Conservation (phyloP, 106 monocot species). For the Amphibolis antarctica region DNA sequence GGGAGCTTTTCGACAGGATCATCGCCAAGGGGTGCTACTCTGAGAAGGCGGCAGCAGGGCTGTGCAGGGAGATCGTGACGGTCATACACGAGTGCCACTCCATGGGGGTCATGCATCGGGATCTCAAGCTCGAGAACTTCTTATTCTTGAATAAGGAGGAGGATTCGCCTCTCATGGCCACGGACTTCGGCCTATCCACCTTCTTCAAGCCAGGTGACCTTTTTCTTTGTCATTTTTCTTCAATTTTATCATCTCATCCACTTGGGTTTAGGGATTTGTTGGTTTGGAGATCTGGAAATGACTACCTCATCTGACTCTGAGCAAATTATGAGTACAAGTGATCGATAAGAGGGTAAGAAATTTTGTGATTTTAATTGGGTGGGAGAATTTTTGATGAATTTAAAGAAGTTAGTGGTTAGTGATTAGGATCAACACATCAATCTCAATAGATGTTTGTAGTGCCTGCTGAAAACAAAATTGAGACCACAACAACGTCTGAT, state of each 20-base stretch:
- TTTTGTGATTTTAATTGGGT: too few species aligned
- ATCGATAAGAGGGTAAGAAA: too few species aligned
- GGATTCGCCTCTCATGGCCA: constrained; percentile 47
- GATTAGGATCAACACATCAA: too few species aligned
- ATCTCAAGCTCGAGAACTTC: constrained; percentile 66
- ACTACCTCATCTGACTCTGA: too few species aligned
- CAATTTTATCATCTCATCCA: not conserved
- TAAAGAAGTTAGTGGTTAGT: too few species aligned
- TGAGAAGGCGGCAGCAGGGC: constrained; percentile 33
- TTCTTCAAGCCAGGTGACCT: constrained; percentile 45
- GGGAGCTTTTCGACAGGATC: constrained; percentile 59
- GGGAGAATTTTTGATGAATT: too few species aligned
- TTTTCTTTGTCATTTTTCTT: not conserved
- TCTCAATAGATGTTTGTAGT: too few species aligned
- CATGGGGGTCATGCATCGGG: constrained; percentile 56
- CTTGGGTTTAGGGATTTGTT: not conserved
- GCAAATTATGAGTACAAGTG: too few species aligned
- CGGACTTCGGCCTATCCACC: constrained; percentile 43
- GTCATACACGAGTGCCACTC: constrained; percentile 41
- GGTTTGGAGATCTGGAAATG: too few species aligned
- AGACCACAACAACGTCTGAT: too few species aligned
- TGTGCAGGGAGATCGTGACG: constrained; percentile 38
- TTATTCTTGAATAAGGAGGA: constrained; percentile 36
- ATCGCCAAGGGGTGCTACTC: constrained; percentile 37
- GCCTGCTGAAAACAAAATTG: too few species aligned